Base-by-base conservation (phyloP, 2,329 filamentous ascomycete species). In the Penicillium fuscoglaucum region DNA sequence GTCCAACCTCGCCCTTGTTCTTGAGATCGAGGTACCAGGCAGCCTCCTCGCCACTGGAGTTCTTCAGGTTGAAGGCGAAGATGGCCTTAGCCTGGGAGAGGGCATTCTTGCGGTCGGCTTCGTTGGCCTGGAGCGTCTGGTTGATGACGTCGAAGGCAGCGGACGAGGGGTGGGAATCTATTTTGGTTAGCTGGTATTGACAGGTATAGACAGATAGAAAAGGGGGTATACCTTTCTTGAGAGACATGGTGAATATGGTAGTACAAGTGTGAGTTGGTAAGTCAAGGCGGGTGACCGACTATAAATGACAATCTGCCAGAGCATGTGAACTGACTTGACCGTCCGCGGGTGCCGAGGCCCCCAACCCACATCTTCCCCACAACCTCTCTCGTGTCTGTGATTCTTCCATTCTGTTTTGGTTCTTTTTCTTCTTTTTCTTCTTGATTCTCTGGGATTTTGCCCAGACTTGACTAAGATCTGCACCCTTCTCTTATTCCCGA, bases 11-110 rank as follows among this genome's bases (percentile, higher is more conserved):
- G 63, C 95, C 95, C 62, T 88, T 89, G 71, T 96, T 85, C 84
- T 97, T 97, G 62, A 99, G 86, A 76, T 99, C 95, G 68, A 99
- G 90, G 81, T 96, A 86, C 95, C 95, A 99, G 79, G 86, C 90
- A 71, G 91, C 87, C 59, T 87, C 87, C 76, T 93, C 85, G 69
- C 91, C 91, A 26, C 83, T 83, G 58, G 81, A 78, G 84, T 99
- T 99, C 84, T 96, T 98, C 66, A 99, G 82, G 55, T 86, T 91
- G 80, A 99, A 98, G 61, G 88, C 88, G 76, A 96, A 97, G 75
- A 98, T 82, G 61, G 90, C 91, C 70, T 89, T 89, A 73, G 87
- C 93, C 74, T 91, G 87, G 79, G 96, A 93, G 77, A 98, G 88
- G 67, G 93, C 93, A 66, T 92, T 88, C 80, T 96, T 89, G 79